phyloP scores from a whole-genome alignment of 2,329 filamentous ascomycete genomes.

The Clathrospora elynae region DNA sequence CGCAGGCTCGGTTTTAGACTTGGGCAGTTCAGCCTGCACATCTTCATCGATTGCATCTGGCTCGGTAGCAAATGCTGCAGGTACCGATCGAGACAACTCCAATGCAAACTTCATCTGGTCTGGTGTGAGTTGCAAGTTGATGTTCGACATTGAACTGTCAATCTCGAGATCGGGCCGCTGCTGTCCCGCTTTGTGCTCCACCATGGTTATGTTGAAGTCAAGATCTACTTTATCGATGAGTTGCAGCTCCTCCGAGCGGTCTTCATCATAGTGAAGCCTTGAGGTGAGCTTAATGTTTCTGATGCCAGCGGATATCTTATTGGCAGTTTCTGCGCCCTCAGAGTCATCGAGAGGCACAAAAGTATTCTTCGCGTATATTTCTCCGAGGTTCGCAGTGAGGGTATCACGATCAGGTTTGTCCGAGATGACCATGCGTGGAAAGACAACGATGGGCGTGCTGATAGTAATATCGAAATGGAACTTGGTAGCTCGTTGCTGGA shows the following conservation, averaged over 20 bases:
- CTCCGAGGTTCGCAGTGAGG: conserved; percentile 90
- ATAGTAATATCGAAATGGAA: conserved; percentile 94
- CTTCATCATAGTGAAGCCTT: conserved; percentile 77
- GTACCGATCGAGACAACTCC: conserved; percentile 85
- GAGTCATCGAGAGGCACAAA: conserved; percentile 85
- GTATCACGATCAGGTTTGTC: conserved; percentile 76
- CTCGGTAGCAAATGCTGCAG: conserved; percentile 81
- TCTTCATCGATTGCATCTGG: conserved; percentile 70
- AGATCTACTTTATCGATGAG: conserved; percentile 97
- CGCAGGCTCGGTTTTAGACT: conserved; percentile 57
- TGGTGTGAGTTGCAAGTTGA: conserved; percentile 88
- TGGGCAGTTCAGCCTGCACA: conserved; percentile 73
- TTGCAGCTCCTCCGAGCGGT: conserved; percentile 81
- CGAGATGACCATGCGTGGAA: conserved; percentile 76
- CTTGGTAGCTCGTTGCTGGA: conserved; percentile 86
- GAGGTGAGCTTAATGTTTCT: conserved; percentile 91
- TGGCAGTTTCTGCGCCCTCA: conserved; percentile 73
- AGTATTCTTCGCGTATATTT: conserved; percentile 95
- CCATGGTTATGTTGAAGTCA: conserved; percentile 87
- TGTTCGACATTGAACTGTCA: conserved; percentile 87
- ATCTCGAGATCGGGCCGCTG: conserved; percentile 91
- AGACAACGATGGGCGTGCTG: conserved; percentile 94
- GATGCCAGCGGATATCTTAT: conserved; percentile 89
- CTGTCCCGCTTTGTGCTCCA: conserved; percentile 77
- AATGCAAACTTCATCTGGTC: conserved; percentile 88